Conservation (phyloP, 164 flowering plant genomes). For the Buxus sempervirens region DNA sequence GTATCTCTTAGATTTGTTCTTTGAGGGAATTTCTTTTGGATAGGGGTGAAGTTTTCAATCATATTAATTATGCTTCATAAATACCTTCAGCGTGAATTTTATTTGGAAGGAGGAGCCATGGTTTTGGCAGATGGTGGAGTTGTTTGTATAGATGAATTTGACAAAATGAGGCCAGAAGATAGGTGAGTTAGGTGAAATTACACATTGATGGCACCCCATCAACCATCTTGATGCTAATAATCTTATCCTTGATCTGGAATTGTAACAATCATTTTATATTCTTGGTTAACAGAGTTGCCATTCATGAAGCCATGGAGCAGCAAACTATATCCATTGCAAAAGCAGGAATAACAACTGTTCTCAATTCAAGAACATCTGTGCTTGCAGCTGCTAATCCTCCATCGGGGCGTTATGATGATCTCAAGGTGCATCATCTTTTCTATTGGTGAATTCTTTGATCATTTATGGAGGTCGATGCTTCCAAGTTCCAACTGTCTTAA, state of each 20-base stretch:
- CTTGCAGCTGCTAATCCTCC: conserved; percentile 99
- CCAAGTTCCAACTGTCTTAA: no score
- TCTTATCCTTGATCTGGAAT: not conserved
- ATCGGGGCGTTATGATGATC: conserved; percentile 99
- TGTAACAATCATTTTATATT: conserved; percentile 2
- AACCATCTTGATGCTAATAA: no score
- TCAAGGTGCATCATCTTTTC: conserved; percentile 55
- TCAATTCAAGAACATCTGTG: conserved; percentile 96
- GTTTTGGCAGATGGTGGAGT: conserved; percentile 99
- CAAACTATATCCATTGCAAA: conserved; percentile 99
- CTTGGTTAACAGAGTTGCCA: conserved; percentile 69
- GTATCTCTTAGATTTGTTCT: not conserved
- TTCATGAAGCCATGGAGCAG: conserved; percentile 99
- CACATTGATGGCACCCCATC: not conserved
- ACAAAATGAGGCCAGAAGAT: conserved; percentile 98
- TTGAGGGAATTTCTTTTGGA: not conserved
- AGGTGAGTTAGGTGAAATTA: conserved; percentile 39
- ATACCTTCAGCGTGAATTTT: conserved; percentile 82
- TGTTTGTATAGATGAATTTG: conserved; percentile 99
- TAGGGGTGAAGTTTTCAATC: not conserved
- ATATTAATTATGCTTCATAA: not conserved
- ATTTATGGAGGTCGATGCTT: not conserved
- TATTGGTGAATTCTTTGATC: not conserved
- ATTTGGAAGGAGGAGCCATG: conserved; percentile 99
- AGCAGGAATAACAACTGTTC: conserved; percentile 99